These are phyloP conservation scores for Rhizopogon salebrosus DNA, from an alignment of 768 basidiomycete genomes.

Conservation along the genomic window DNA sequence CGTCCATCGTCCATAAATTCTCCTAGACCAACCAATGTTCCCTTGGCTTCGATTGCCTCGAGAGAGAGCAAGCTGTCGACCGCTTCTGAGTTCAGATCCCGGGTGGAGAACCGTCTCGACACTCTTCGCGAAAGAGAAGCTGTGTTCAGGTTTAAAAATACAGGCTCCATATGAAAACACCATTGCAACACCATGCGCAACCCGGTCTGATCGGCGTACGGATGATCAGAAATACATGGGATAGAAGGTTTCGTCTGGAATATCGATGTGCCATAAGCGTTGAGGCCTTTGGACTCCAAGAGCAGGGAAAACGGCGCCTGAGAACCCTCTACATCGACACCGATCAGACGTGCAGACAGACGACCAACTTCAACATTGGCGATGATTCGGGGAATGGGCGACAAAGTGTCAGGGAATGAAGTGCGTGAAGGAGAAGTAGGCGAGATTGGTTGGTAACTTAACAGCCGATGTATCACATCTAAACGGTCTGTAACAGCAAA, in stretches of 20 bases:
- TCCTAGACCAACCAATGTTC: constrained; percentile 42
- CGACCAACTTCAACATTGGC: constrained; percentile 46
- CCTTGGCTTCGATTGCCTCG: constrained; percentile 48
- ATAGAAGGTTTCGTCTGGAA: constrained; percentile 28
- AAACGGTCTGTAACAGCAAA: constrained; percentile 50
- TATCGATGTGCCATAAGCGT: constrained; percentile 35
- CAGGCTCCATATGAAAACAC: constrained; percentile 41
- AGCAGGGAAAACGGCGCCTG: constrained; percentile 49
- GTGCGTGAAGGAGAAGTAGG: constrained; percentile 9
- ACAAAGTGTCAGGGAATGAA: constrained; percentile 25
- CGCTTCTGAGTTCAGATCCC: constrained; percentile 26
- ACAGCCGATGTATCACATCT: constrained; percentile 42
- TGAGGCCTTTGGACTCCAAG: constrained; percentile 50
- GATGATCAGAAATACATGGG: constrained; percentile 10
- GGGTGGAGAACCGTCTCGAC: constrained; percentile 29
- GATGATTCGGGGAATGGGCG: constrained; percentile 44
- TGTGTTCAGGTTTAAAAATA: constrained; percentile 43
- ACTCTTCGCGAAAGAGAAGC: constrained; percentile 21
- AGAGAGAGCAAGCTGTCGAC: constrained; percentile 53
- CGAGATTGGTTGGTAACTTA: constrained; percentile 19
- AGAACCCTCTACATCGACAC: constrained; percentile 31
- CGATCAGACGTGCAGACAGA: constrained; percentile 46
- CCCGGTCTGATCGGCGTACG: constrained; percentile 30
- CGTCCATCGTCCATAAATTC: constrained; percentile 43
- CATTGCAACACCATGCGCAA: constrained; percentile 41